Conservation (phyloP, 805 yeast genomes). For the Wickerhamiella kurtzmanii region DNA sequence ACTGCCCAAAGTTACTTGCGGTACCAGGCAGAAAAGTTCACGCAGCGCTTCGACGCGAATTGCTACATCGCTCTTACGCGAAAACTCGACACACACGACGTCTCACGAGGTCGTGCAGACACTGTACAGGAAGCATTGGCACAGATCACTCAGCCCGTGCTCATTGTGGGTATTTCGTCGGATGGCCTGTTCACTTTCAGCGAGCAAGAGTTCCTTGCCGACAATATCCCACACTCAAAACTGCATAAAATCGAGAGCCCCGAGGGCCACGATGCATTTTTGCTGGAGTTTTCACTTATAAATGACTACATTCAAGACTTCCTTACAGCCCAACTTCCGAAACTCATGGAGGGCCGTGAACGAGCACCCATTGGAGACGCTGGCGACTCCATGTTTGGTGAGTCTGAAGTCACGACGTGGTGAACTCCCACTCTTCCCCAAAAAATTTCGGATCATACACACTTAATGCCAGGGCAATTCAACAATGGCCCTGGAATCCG, state of each 20-base stretch:
- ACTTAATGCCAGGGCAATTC: background rate
- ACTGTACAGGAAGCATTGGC: slow-evolving; percentile 39
- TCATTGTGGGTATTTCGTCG: slow-evolving; percentile 77
- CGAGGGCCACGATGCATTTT: slow-evolving; percentile 95
- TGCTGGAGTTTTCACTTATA: slow-evolving; percentile 75
- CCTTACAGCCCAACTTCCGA: slow-evolving; percentile 42
- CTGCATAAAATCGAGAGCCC: slow-evolving; percentile 71
- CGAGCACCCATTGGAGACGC: slow-evolving; percentile 31
- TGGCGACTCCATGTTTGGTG: slow-evolving; percentile 61
- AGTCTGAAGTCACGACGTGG: slow-evolving; percentile 90
- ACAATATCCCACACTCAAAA: slow-evolving; percentile 52
- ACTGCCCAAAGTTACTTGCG: slow-evolving; percentile 92
- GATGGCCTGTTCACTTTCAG: slow-evolving; percentile 88
- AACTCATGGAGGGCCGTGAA: slow-evolving; percentile 41
- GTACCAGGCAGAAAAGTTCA: slow-evolving; percentile 87
- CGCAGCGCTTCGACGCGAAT: slow-evolving; percentile 85
- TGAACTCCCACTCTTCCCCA: too few relatives aligned
- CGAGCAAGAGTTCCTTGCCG: slow-evolving; percentile 78
- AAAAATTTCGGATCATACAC: too few relatives aligned
- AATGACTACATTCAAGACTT: slow-evolving; percentile 59
- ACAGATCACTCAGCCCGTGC: slow-evolving; percentile 56
- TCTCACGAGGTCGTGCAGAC: slow-evolving; percentile 61
- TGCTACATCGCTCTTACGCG: slow-evolving; percentile 90
- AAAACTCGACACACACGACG: slow-evolving; percentile 89
- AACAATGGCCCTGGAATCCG: too few relatives aligned